These are phyloP conservation scores for Elsinoe perseae DNA, from an alignment of 2,329 filamentous ascomycete species.

Conservation along the genomic window DNA sequence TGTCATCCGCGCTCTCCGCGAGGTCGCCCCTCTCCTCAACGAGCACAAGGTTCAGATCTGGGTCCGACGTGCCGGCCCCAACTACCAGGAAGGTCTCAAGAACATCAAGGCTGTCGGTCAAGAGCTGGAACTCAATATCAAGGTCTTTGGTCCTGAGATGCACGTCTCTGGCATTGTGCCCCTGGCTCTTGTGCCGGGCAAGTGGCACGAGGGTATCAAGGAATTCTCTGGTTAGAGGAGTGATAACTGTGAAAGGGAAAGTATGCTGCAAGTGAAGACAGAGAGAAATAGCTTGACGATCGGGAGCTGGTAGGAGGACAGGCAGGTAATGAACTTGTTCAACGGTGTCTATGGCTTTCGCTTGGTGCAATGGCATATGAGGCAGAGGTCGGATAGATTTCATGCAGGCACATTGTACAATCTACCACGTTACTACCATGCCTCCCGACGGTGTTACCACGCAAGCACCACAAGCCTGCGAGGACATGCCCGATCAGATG, in stretches of 20 bases:
- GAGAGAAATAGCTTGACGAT: no score
- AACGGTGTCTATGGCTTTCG: not conserved
- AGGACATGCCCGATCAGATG: no score
- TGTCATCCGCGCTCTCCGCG: constrained; percentile 91
- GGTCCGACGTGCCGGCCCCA: constrained; percentile 84
- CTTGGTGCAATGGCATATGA: not conserved
- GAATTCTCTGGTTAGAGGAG: constrained; percentile 48
- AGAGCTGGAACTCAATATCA: constrained; percentile 93
- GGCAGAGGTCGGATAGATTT: not conserved
- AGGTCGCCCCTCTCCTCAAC: constrained; percentile 73
- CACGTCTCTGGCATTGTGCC: constrained; percentile 94
- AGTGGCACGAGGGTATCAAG: constrained; percentile 51
- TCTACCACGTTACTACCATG: not conserved
- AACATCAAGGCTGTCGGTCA: constrained; percentile 97
- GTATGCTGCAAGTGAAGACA: not conserved
- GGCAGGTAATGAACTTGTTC: constrained; percentile 2
- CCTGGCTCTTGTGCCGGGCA: constrained; percentile 63
- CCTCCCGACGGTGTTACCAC: not conserved
- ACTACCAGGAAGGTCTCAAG: constrained; percentile 99
- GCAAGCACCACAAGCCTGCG: no score
- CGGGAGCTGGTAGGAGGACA: no score
- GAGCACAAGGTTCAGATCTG: constrained; percentile 99
- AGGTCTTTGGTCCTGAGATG: constrained; percentile 75
- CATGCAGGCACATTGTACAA: not conserved
- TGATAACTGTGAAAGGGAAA: not conserved